These are phyloP conservation scores for Angomonas deanei DNA, from an alignment of 208 protist species.

Conservation along the genomic window DNA sequence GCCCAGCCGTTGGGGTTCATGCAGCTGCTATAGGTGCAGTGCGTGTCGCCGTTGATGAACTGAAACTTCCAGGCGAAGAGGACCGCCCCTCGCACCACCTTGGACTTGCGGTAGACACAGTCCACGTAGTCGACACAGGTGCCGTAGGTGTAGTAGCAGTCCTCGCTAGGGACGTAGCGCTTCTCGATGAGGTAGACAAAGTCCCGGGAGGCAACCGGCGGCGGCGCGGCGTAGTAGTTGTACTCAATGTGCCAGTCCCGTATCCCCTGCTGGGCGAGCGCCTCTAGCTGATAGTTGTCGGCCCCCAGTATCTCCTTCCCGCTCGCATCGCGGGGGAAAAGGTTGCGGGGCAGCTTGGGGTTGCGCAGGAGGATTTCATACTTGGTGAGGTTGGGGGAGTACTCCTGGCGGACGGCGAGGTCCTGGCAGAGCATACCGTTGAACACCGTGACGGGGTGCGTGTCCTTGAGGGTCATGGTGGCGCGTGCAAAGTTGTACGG, in stretches of 20 bases:
- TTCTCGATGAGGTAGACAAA: slow-evolving; percentile 73
- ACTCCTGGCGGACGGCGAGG: slow-evolving; percentile 40
- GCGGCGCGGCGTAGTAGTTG: slow-evolving; percentile 61
- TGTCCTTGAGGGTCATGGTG: slow-evolving; percentile 51
- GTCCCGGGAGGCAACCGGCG: slow-evolving; percentile 60
- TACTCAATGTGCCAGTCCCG: slow-evolving; percentile 69
- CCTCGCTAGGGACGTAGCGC: slow-evolving; percentile 57
- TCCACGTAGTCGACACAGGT: slow-evolving; percentile 56
- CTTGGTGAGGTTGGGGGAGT: slow-evolving; percentile 47
- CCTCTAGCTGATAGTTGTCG: slow-evolving; percentile 41
- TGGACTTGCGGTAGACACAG: slow-evolving; percentile 2
- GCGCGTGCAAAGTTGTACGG: slow-evolving; percentile 77
- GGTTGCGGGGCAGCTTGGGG: slow-evolving; percentile 20
- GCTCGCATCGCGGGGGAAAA: not conserved
- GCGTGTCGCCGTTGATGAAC: slow-evolving; percentile 32
- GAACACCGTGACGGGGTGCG: slow-evolving; percentile 47
- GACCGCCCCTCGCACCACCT: slow-evolving; percentile 35
- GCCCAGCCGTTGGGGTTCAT: slow-evolving; percentile 85
- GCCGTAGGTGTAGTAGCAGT: slow-evolving; percentile 76
- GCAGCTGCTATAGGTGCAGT: slow-evolving; percentile 68
- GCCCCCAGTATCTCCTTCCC: slow-evolving; percentile 21
- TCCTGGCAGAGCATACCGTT: slow-evolving; percentile 58
- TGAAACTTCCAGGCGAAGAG: slow-evolving; percentile 70
- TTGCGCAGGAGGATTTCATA: slow-evolving; percentile 58
- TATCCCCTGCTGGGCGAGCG: slow-evolving; percentile 26